Conservation (phyloP, 306 rosid species). For the Rosa persica region DNA sequence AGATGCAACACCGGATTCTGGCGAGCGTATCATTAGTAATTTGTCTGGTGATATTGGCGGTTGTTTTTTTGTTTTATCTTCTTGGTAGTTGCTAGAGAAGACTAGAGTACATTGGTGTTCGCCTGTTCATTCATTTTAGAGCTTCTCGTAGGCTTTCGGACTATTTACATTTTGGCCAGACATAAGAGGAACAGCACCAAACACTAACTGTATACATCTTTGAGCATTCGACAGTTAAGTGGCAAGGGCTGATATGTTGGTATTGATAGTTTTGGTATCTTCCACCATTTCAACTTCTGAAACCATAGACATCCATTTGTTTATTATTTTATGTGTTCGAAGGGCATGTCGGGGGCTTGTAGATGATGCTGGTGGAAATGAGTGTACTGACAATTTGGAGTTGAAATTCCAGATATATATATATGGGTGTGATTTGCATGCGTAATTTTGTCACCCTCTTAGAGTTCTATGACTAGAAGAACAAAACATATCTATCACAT, state of each 20-base stretch:
- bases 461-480: conserved; percentile 31
- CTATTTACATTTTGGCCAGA: not conserved
- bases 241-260: not conserved
- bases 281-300: conserved; percentile 9
- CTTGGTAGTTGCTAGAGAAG: not conserved
- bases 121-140: conserved; percentile 1
- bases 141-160: not conserved
- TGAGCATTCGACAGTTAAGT: not conserved
- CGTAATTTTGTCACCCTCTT: conserved; percentile 17
- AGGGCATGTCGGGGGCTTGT: conserved; percentile 1
- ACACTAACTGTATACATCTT: not conserved
- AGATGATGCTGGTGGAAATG: not conserved
- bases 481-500: conserved; percentile 43
- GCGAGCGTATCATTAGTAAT: not conserved
- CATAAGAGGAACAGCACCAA: not conserved
- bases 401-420: conserved; percentile 18
- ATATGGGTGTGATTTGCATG: not conserved
- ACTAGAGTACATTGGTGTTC: conserved; percentile 3
- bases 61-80: not conserved
- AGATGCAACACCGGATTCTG: conserved; percentile 1
- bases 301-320: not conserved
- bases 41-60: not conserved
- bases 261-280: not conserved
- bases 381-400: conserved; percentile 7
- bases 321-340: conserved; percentile 5